These are phyloP conservation scores for Termitomyces sp. DNA, from an alignment of 768 basidiomycete species.

Conservation along the genomic window DNA sequence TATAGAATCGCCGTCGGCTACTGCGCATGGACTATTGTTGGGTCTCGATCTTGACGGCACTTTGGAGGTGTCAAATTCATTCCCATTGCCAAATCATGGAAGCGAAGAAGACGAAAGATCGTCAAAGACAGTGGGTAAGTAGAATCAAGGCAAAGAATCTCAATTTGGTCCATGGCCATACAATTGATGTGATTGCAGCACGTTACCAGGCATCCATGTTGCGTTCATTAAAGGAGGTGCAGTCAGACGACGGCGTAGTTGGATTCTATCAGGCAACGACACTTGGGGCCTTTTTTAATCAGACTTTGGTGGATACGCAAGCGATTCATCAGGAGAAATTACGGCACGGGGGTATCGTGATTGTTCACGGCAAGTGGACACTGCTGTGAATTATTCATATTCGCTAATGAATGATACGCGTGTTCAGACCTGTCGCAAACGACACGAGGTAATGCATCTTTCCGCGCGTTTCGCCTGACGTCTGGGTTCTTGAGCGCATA, in stretches of 20 bases:
- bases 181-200: conserved; percentile 31
- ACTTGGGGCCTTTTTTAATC: conserved; percentile 81
- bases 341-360: conserved; percentile 78
- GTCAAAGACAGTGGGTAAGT: conserved; percentile 68
- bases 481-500: conserved; percentile 75
- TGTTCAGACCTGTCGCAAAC: conserved; percentile 68
- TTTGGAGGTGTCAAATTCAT: conserved; percentile 88
- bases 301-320: conserved; percentile 75
- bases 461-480: conserved; percentile 86
- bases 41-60: conserved; percentile 90
- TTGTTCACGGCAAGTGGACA: conserved; percentile 66
- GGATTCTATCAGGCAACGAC: conserved; percentile 93
- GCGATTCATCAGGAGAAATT: conserved; percentile 82
- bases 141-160: conserved; percentile 1
- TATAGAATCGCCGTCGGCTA: conserved; percentile 67
- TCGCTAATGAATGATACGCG: neutral
- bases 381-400: neutral
- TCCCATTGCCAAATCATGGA: conserved; percentile 70
- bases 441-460: conserved; percentile 77
- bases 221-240: conserved; percentile 84
- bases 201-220: conserved; percentile 85
- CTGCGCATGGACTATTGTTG: conserved; percentile 79
- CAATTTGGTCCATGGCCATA: neutral
- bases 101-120: conserved; percentile 81
- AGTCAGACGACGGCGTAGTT: conserved; percentile 85